Conservation (phyloP, 352 stramenopile species). For the Aphanomyces invadans region DNA sequence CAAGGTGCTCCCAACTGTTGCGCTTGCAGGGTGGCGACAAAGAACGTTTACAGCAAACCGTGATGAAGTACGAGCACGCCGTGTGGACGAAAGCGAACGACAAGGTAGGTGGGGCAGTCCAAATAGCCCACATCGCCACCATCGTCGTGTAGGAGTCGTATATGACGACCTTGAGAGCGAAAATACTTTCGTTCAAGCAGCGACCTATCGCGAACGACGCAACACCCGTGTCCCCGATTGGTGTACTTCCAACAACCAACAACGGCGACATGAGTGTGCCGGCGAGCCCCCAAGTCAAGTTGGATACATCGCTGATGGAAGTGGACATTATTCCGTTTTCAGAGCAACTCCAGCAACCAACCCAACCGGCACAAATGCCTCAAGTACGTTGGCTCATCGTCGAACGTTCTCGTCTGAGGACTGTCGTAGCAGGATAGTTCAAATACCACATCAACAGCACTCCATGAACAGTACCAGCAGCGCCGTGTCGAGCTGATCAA, state of each 20-base stretch:
- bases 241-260: background rate
- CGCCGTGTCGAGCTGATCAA: constrained; percentile 5
- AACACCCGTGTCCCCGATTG: background rate
- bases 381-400: background rate
- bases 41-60: background rate
- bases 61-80: constrained; percentile 15
- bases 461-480: constrained; percentile 10
- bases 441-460: background rate
- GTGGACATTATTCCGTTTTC: constrained; percentile 1
- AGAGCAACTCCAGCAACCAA: background rate
- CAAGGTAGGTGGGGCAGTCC: background rate
- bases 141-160: background rate
- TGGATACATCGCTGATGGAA: background rate
- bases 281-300: constrained; percentile 6
- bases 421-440: background rate
- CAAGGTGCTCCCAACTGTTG: background rate
- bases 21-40: constrained; percentile 3
- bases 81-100: constrained; percentile 1
- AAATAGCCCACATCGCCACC: background rate
- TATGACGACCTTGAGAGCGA: background rate
- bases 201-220: background rate
- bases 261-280: background rate
- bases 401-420: background rate
- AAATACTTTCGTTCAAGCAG: constrained; percentile 10
- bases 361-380: background rate